Evolutionary conservation across 1,139 yeast genomes (phyloP).

Genomic region (Nematodospora anomalae): DNA sequence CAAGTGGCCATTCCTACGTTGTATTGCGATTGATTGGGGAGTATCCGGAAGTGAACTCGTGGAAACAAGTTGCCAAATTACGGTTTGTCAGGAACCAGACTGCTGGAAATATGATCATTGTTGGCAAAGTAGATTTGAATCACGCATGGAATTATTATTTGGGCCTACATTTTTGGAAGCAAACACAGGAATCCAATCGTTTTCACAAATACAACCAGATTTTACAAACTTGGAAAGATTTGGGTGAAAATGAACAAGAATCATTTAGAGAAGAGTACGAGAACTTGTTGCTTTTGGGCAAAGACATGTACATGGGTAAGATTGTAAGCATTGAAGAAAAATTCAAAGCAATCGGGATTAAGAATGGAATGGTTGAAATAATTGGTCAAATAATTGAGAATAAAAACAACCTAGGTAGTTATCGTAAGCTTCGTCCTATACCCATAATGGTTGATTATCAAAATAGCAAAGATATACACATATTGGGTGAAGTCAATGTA

Average conservation of each 20-base stretch:
- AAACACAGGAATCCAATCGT: neutral
- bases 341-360: slow-evolving; percentile 1
- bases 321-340: slow-evolving; percentile 26
- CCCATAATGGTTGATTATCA: slow-evolving; percentile 5
- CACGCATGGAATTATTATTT: slow-evolving; percentile 9
- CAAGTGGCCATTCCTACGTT: too few species aligned
- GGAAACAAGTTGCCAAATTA: neutral
- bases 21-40: neutral
- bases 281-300: slow-evolving; percentile 28
- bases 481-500: slow-evolving; percentile 2
- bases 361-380: slow-evolving; percentile 4
- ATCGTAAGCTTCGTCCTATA: neutral
- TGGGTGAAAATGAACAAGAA: slow-evolving; percentile 28
- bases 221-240: slow-evolving; percentile 23
- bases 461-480: neutral
- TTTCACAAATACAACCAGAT: neutral
- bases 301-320: slow-evolving; percentile 32
- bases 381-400: slow-evolving; percentile 7
- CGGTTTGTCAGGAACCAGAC: slow-evolving; percentile 7
- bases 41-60: neutral
- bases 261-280: slow-evolving; percentile 28
- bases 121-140: slow-evolving; percentile 2
- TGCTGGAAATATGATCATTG: slow-evolving; percentile 7
- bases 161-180: slow-evolving; percentile 1
- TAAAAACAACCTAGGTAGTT: neutral